Evolutionary conservation across 2,329 filamentous ascomycete species (phyloP), one percentile per base, ranked within the genome.

Genomic region (Colletotrichum lindemuthianum): DNA sequence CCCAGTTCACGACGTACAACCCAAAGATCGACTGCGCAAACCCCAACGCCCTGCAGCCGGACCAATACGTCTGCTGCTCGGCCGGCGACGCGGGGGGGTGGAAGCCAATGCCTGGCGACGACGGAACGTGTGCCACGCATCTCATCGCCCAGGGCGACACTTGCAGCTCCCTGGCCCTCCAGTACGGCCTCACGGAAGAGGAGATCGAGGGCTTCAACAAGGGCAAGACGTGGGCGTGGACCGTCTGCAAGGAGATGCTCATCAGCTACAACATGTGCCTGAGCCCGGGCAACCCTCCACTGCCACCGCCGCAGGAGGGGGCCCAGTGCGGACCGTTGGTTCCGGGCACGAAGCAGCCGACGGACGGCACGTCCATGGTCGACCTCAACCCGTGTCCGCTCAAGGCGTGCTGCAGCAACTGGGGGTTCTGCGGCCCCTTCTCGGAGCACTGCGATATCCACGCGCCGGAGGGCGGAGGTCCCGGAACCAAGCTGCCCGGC

Each of bases 391-490:
- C 71, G 0, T 76, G 74, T 33, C 72, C 70, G 2, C 63, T 75
- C 1, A 73, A 74, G 5, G 69, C 70, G 8, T 75, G 72, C 63
- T 73, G 73, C 63, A 68, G 79, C 60, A 71, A 74, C 43, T 81
- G 78, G 72, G 82, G 82, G 0, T 74, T 80, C 51, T 85, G 82
- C 32, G 82, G 82, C 6, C 75, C 75, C 1, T 80, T 78, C 0
- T 66, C 68, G 1, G 80, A 80, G 12, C 83, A 82, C 67, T 85
- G 82, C 69, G 72, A 67, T 11, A 59, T 70, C 43, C 69, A 15
- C 2, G 65, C 65, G 10, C 68, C 57, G 10, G 41, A 65, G 13
- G 77, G 71, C 1, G 77, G 76, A 2, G 69, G 69, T 0, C 80
- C 78, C 2, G 79, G 79, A 9, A 80, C 78, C 5, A 70, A 76